Evolutionary conservation across 2,329 filamentous ascomycete species (phyloP).

Genomic region (Sarocladiaceae sp.): DNA sequence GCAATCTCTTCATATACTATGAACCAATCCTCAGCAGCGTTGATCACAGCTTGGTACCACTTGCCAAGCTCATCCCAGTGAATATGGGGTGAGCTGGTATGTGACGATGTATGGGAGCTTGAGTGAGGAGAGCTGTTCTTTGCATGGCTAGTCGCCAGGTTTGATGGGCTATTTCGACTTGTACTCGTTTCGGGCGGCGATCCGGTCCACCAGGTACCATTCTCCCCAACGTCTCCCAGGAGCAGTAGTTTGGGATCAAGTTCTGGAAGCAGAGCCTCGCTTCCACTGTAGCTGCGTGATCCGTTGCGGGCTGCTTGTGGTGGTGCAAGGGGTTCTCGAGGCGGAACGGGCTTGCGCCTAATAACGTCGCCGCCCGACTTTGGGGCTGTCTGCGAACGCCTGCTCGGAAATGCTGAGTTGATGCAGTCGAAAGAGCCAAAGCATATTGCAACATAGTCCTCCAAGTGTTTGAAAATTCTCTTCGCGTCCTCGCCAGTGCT

Average conservation of each 20-base stretch:
- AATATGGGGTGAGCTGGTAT: constrained; percentile 56
- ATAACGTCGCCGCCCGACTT: constrained; percentile 8
- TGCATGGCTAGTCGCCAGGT: neutral
- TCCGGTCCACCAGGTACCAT: constrained; percentile 76
- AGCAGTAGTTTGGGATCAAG: constrained; percentile 72
- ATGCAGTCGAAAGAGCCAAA: constrained; percentile 68
- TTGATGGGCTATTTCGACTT: constrained; percentile 10
- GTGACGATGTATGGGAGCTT: constrained; percentile 12
- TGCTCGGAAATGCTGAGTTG: constrained; percentile 70
- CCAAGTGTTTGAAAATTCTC: constrained; percentile 68
- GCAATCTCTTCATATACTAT: constrained; percentile 51
- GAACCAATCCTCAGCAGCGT: constrained; percentile 65
- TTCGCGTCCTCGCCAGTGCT: constrained; percentile 35
- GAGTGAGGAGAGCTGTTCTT: neutral
- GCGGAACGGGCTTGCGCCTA: constrained; percentile 22
- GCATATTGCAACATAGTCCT: constrained; percentile 69
- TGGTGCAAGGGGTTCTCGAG: neutral
- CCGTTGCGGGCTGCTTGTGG: constrained; percentile 10
- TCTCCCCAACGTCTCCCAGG: constrained; percentile 73
- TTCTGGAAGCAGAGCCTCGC: constrained; percentile 37
- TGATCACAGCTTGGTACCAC: constrained; percentile 71
- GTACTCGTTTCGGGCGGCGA: neutral
- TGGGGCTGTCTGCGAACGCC: constrained; percentile 28
- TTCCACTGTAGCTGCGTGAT: constrained; percentile 13
- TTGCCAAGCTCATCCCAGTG: constrained; percentile 68